Evolutionary conservation across 2,329 filamentous ascomycete species (phyloP).

Genomic region (Aureobasidium sp.): DNA sequence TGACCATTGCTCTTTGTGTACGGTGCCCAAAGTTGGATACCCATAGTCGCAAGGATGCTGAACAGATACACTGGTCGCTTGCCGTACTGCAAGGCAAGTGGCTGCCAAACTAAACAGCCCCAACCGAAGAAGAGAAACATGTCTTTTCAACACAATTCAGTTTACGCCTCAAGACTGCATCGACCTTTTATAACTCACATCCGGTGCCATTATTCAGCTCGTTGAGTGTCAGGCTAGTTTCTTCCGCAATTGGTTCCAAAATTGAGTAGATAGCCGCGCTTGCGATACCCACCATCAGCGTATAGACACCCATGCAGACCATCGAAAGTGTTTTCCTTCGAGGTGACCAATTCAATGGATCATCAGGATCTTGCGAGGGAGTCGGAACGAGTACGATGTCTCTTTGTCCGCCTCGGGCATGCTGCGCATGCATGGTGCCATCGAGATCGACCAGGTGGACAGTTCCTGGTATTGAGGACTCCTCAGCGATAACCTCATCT

Average conservation of each 20-base stretch:
- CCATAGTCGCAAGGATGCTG: conserved; percentile 34
- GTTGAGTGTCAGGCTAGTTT: conserved; percentile 40
- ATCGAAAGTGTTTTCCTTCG: conserved; percentile 38
- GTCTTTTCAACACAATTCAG: conserved; percentile 17
- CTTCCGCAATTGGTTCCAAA: conserved; percentile 40
- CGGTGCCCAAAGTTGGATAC: conserved; percentile 38
- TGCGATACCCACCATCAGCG: conserved; percentile 43
- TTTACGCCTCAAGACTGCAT: neutral
- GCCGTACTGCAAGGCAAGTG: conserved; percentile 47
- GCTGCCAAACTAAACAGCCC: conserved; percentile 47
- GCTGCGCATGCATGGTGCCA: conserved; percentile 30
- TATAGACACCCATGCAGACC: conserved; percentile 41
- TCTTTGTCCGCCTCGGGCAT: conserved; percentile 27
- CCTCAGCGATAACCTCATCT: neutral
- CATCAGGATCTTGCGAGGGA: conserved; percentile 40
- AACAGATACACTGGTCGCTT: conserved; percentile 43
- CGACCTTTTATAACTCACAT: conserved; percentile 9
- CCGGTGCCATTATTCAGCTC: conserved; percentile 45
- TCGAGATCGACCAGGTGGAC: conserved; percentile 38
- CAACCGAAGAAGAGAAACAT: conserved; percentile 48
- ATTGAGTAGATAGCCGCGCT: conserved; percentile 45
- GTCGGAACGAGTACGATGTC: conserved; percentile 38
- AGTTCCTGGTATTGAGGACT: conserved; percentile 30
- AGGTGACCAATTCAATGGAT: conserved; percentile 41
- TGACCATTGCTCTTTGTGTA: conserved; percentile 39